Evolutionary conservation across 2,329 filamentous ascomycete genomes (phyloP).

Genomic region (Penicillium sp.): DNA sequence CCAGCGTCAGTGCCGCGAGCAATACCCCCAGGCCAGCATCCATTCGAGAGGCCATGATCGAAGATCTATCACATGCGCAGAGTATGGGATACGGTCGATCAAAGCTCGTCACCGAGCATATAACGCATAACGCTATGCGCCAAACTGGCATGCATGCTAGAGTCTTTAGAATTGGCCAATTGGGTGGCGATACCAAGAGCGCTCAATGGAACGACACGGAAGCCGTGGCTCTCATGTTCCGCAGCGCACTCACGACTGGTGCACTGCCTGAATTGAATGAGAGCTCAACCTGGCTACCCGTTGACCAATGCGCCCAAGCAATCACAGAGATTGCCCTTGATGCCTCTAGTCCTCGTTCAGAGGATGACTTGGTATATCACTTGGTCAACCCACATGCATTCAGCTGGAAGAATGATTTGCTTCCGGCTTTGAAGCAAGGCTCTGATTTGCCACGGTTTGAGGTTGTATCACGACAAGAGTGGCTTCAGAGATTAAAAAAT

Average conservation of each 20-base stretch:
- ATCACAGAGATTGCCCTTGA: slow-evolving; percentile 38
- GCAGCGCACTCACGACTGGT: slow-evolving; percentile 46
- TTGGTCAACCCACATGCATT: slow-evolving; percentile 51
- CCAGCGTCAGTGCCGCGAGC: slow-evolving; percentile 49
- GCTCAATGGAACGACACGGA: slow-evolving; percentile 28
- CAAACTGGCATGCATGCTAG: slow-evolving; percentile 26
- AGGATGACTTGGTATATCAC: slow-evolving; percentile 47
- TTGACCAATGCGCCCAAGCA: slow-evolving; percentile 37
- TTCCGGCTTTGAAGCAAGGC: slow-evolving; percentile 30
- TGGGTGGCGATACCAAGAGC: slow-evolving; percentile 33
- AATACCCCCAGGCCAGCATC: slow-evolving; percentile 29
- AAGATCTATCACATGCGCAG: slow-evolving; percentile 40
- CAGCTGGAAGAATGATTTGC: slow-evolving; percentile 36
- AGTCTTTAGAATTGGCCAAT: slow-evolving; percentile 39
- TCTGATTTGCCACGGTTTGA: slow-evolving; percentile 33
- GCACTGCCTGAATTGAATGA: slow-evolving; percentile 50
- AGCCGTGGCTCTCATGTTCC: slow-evolving; percentile 55
- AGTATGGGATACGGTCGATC: slow-evolving; percentile 46
- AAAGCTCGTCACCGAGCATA: slow-evolving; percentile 41
- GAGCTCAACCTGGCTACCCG: slow-evolving; percentile 45
- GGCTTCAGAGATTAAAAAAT: slow-evolving; percentile 37
- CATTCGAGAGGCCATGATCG: slow-evolving; percentile 39
- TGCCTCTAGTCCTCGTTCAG: slow-evolving; percentile 16
- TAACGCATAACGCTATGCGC: slow-evolving; percentile 31
- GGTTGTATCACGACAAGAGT: slow-evolving; percentile 30